These are phyloP conservation scores for Syzygium syzygioides DNA, from an alignment of 441 rosid genomes.

Conservation along the genomic window DNA sequence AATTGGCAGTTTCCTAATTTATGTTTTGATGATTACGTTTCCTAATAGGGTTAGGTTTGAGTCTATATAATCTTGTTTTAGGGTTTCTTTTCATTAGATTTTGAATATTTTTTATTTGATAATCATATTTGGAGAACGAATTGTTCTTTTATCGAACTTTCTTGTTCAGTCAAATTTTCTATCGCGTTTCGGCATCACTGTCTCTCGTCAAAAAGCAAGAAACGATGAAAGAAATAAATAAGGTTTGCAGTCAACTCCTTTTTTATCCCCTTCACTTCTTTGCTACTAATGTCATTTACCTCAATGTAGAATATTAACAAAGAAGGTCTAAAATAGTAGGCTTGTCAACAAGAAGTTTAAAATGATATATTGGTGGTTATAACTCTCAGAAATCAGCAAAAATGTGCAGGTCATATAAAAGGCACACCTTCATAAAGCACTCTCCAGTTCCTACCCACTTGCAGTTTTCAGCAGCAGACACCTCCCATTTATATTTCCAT, in stretches of 20 bases:
- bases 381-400: neutral
- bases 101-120: too few relatives aligned
- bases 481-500: conserved; percentile 71
- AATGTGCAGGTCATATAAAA: neutral
- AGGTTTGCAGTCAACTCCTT: neutral
- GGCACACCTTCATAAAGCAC: conserved; percentile 46
- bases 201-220: neutral
- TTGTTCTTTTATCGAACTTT: too few relatives aligned
- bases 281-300: neutral
- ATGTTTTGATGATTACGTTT: too few relatives aligned
- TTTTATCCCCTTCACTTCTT: neutral
- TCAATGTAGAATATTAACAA: neutral
- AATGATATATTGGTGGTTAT: neutral
- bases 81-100: too few relatives aligned
- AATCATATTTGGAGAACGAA: too few relatives aligned
- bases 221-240: neutral
- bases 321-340: neutral
- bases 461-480: conserved; percentile 61
- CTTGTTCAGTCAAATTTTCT: too few relatives aligned
- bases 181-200: too few relatives aligned
- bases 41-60: too few relatives aligned
- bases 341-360: neutral
- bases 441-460: conserved; percentile 72
- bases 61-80: too few relatives aligned
- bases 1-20: too few relatives aligned